phyloP scores from a whole-genome alignment of 2,329 filamentous ascomycete species.

The Fusarium sacchari region DNA sequence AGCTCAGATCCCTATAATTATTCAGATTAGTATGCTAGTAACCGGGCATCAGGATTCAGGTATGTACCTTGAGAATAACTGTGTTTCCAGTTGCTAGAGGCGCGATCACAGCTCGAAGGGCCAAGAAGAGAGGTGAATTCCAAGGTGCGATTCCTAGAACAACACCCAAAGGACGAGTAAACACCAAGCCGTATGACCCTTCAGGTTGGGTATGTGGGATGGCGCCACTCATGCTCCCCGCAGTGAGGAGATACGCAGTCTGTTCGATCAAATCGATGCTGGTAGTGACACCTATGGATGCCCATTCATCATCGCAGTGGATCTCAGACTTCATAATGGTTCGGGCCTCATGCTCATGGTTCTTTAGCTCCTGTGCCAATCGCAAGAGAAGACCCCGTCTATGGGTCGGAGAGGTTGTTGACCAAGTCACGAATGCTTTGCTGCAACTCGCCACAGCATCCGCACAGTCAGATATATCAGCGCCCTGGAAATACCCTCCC shows the following conservation, averaged over 20 bases:
- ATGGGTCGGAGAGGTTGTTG: background rate
- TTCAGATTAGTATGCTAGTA: background rate
- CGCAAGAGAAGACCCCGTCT: background rate
- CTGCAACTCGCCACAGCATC: background rate
- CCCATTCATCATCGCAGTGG: background rate
- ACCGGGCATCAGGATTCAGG: accelerated
- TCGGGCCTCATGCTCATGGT: background rate
- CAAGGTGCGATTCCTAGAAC: background rate
- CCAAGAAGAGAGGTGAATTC: background rate
- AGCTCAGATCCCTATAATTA: background rate
- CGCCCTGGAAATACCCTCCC: background rate
- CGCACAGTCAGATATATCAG: background rate
- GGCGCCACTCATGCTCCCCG: background rate
- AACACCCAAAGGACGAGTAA: background rate
- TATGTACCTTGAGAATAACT: background rate
- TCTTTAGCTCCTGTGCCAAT: background rate
- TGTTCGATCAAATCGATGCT: background rate
- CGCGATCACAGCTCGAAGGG: background rate
- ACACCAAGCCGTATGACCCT: background rate
- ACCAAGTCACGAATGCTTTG: background rate
- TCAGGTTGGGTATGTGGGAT: background rate
- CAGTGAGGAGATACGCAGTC: background rate
- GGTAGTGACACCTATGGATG: background rate
- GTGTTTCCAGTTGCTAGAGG: background rate
- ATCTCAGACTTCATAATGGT: background rate